Evolutionary conservation across 2,329 filamentous ascomycete genomes (phyloP).

Genomic region (Ramularia collo-cygni): DNA sequence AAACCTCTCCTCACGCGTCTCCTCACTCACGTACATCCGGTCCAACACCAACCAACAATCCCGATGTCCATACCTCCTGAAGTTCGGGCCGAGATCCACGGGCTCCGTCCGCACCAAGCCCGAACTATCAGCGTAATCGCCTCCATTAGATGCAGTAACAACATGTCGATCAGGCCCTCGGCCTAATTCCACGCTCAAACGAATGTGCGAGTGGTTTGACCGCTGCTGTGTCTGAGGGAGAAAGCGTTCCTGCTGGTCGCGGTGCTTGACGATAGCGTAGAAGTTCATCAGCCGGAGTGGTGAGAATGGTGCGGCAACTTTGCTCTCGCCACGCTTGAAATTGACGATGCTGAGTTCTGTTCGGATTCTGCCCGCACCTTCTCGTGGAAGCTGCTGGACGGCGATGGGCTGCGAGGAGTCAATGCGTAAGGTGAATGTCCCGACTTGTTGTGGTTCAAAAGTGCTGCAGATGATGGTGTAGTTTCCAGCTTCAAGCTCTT

Average conservation of each 20-base stretch:
- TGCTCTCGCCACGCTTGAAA: slow-evolving; percentile 46
- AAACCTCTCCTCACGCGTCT: slow-evolving; percentile 44
- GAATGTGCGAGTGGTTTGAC: slow-evolving; percentile 46
- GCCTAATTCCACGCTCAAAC: slow-evolving; percentile 66
- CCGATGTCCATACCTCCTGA: slow-evolving; percentile 35
- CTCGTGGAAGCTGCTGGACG: slow-evolving; percentile 58
- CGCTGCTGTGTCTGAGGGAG: slow-evolving; percentile 8
- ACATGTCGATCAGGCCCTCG: slow-evolving; percentile 61
- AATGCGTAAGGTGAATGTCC: slow-evolving; percentile 68
- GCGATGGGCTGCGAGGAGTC: slow-evolving; percentile 53
- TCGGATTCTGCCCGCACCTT: slow-evolving; percentile 67
- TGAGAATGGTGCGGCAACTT: slow-evolving; percentile 47
- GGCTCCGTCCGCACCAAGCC: slow-evolving; percentile 62
- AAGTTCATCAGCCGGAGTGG: slow-evolving; percentile 43
- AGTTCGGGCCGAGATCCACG: slow-evolving; percentile 63
- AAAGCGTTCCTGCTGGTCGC: slow-evolving; percentile 12
- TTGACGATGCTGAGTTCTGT: slow-evolving; percentile 49
- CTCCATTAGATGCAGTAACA: slow-evolving; percentile 61
- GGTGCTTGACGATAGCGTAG: slow-evolving; percentile 23
- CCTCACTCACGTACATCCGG: slow-evolving; percentile 57
- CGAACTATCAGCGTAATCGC: slow-evolving; percentile 64
- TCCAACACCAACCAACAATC: slow-evolving; percentile 79
- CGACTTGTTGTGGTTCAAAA: slow-evolving; percentile 72
- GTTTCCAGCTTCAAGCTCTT: slow-evolving; percentile 57
- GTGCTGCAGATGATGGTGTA: slow-evolving; percentile 91